These are phyloP conservation scores for Fusarium burgessii DNA, from an alignment of 2,329 filamentous ascomycete species.

Conservation along the genomic window DNA sequence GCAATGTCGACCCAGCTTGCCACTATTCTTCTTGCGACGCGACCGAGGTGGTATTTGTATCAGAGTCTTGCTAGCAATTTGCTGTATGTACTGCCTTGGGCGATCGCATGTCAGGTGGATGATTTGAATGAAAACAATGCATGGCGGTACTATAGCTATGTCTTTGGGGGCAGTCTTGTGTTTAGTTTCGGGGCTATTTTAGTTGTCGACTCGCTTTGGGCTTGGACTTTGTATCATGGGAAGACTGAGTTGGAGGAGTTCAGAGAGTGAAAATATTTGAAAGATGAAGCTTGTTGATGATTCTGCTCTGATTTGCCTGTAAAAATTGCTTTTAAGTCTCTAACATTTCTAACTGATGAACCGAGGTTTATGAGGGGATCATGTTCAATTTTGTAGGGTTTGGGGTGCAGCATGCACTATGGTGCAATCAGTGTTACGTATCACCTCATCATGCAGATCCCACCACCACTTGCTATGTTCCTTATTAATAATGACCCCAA, in stretches of 20 bases:
- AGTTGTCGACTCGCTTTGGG: conserved; percentile 64
- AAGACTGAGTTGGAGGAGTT: conserved; percentile 56
- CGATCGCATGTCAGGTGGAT: conserved; percentile 68
- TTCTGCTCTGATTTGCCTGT: not conserved
- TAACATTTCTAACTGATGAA: too few relatives aligned
- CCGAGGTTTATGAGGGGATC: too few relatives aligned
- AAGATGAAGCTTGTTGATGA: not conserved
- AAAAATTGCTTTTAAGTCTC: too few relatives aligned
- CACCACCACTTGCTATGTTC: not conserved
- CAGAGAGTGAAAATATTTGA: conserved; percentile 17
- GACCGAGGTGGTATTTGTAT: conserved; percentile 74
- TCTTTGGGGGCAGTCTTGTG: conserved; percentile 76
- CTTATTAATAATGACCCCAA: conserved; percentile 2
- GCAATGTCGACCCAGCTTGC: conserved; percentile 74
- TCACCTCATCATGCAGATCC: conserved; percentile 22
- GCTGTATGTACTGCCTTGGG: conserved; percentile 77
- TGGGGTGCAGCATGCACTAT: not conserved
- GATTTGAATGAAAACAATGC: conserved; percentile 64
- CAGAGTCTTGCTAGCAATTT: conserved; percentile 76
- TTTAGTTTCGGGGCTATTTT: conserved; percentile 73
- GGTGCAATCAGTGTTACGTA: conserved; percentile 18
- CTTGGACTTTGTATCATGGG: conserved; percentile 60
- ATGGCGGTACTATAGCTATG: conserved; percentile 74
- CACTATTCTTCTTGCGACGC: conserved; percentile 71
- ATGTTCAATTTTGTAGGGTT: not conserved